Percentiles rank a stretch among this genome's conserved stretches.
These are phyloP conservation scores for Phalaenopsis hybrid DNA, from an alignment of 116 monocot genomes.

Conservation along the genomic window DNA sequence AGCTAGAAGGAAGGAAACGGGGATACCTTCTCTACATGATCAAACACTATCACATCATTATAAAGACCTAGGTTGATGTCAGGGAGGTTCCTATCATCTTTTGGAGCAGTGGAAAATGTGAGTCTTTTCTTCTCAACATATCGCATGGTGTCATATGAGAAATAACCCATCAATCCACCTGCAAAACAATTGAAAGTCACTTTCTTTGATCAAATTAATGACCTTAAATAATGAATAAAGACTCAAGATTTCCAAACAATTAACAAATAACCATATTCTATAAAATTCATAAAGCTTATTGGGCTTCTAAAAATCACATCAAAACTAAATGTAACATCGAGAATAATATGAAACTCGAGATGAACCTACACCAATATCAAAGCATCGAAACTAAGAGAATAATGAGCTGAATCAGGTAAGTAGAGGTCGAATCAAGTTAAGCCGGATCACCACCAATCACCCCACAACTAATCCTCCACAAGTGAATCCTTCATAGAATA, in stretches of 20 bases:
- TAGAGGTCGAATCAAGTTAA: neutral
- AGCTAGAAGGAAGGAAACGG: neutral
- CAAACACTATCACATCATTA: slow-evolving; percentile 85
- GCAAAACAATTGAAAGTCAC: slow-evolving; percentile 14
- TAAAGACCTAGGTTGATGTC: slow-evolving; percentile 90
- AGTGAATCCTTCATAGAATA: neutral
- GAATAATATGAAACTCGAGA: neutral
- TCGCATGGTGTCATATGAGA: slow-evolving; percentile 88
- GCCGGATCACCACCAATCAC: neutral
- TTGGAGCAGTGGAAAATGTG: slow-evolving; percentile 65
- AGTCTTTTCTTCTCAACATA: slow-evolving; percentile 90
- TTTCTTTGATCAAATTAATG: neutral
- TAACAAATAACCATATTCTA: neutral
- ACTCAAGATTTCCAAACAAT: neutral
- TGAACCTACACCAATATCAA: neutral
- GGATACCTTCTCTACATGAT: slow-evolving; percentile 94
- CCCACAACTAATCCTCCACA: neutral
- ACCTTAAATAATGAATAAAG: neutral
- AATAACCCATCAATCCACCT: slow-evolving; percentile 98
- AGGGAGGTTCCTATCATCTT: slow-evolving; percentile 81
- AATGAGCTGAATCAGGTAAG: neutral
- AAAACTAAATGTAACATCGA: neutral
- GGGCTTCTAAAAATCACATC: neutral
- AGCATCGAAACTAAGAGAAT: neutral
- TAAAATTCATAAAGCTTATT: neutral